These are phyloP conservation scores for Talaromyces borbonicus DNA, from an alignment of 495 filamentous ascomycete genomes.

Conservation along the genomic window DNA sequence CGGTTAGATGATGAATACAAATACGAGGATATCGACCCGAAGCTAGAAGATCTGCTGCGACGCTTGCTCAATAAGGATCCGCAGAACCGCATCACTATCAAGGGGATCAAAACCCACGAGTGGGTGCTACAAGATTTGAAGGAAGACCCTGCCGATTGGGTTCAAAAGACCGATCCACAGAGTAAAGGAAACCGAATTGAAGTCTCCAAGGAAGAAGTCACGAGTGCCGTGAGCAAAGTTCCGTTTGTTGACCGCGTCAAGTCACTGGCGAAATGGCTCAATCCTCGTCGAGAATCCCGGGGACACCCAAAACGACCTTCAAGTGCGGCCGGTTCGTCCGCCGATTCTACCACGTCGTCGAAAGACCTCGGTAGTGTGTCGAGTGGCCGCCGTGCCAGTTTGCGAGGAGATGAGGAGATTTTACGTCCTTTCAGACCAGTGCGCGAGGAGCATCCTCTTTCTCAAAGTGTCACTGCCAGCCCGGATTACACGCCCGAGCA, in stretches of 20 bases:
- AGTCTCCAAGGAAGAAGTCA: constrained; percentile 83
- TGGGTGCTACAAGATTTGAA: constrained; percentile 77
- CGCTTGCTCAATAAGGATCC: constrained; percentile 86
- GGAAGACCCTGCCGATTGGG: constrained; percentile 63
- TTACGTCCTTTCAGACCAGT: constrained; percentile 41
- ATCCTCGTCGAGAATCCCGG: constrained; percentile 46
- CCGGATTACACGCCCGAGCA: constrained; percentile 43
- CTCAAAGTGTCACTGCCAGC: constrained; percentile 69
- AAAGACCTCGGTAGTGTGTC: constrained; percentile 21
- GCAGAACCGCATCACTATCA: constrained; percentile 72
- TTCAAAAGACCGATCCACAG: constrained; percentile 88
- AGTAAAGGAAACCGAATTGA: constrained; percentile 85
- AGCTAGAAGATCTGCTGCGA: constrained; percentile 69
- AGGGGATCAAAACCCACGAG: constrained; percentile 91
- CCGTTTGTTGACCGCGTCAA: constrained; percentile 67
- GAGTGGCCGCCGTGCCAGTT: constrained; percentile 52
- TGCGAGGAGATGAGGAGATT: constrained; percentile 62
- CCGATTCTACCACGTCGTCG: constrained; percentile 21
- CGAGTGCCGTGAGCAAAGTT: constrained; percentile 79
- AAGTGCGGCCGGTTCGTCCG: constrained; percentile 22
- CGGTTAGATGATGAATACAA: constrained; percentile 57
- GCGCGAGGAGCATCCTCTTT: constrained; percentile 66
- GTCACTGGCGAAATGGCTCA: constrained; percentile 48
- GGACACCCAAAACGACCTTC: constrained; percentile 36
- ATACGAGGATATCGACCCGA: constrained; percentile 78